Conservation (phyloP, 768 basidiomycete species). For the Sarcodon aspratus region DNA sequence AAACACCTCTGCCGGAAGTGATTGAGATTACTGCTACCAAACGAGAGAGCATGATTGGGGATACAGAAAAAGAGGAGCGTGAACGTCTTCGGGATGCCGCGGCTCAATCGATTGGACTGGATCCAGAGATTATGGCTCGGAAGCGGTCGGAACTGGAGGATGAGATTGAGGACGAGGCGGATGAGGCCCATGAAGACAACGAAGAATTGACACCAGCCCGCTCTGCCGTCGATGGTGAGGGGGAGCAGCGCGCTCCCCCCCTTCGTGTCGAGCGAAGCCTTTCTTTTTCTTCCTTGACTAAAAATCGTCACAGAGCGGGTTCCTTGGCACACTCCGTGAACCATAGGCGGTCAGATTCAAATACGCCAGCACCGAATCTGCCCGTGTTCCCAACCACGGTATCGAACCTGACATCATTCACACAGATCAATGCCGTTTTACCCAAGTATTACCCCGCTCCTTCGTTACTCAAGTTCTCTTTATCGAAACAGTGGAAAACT, state of each 20-base stretch:
- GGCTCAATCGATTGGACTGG: constrained; percentile 65
- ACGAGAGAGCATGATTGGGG: constrained; percentile 20
- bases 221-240: background rate
- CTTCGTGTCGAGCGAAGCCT: background rate
- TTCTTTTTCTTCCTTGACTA: background rate
- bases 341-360: too few species aligned
- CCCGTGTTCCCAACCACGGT: constrained; percentile 58
- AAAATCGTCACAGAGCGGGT: constrained; percentile 4
- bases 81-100: constrained; percentile 66
- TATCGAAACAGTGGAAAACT: constrained; percentile 63
- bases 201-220: background rate
- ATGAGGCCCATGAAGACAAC: constrained; percentile 10
- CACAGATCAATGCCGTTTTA: constrained; percentile 29
- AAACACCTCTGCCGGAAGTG: constrained; percentile 47
- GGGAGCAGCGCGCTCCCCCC: background rate
- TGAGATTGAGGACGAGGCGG: constrained; percentile 27
- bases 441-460: constrained; percentile 36
- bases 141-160: constrained; percentile 16
- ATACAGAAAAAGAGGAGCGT: constrained; percentile 53
- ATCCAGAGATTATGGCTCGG: constrained; percentile 35
- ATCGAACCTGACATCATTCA: constrained; percentile 37
- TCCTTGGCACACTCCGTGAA: constrained; percentile 1
- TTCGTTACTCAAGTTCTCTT: constrained; percentile 56
- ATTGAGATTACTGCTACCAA: constrained; percentile 53
- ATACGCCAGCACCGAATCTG: constrained; percentile 2